Base-by-base conservation (phyloP, 1,139 yeast species). In the Debaryomyces sp. region DNA sequence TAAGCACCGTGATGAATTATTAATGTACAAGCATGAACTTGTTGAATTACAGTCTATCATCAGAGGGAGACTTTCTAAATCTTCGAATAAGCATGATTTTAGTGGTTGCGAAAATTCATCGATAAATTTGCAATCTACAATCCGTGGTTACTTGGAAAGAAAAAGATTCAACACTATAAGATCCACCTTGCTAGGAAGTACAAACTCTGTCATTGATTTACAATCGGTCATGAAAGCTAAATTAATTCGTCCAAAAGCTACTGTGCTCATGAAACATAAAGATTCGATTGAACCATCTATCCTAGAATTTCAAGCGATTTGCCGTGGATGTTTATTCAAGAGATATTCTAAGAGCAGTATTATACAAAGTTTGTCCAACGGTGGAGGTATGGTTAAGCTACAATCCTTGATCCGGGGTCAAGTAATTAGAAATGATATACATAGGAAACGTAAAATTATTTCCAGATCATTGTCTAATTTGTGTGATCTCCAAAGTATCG, bases 401-500 rank as follows among this genome's bases (percentile, higher is more conserved):
- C 80, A 75, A 54, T 58, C 78, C 0, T 49, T 71, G 3, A 60
- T 70, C n/a, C 59, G 79, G 35, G 75, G 70, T 22, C 61, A 59
- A 24, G 54, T 45, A 1, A 54, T 62, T 2, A 63, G 77, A 50
- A 52, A 57, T 9, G 54, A 56, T 1, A 58, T 66, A 10, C 52
- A 58, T 38, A 35, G 49, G n/a, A 55, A 53, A 17, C 62, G 64
- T 17, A 48, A 55, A 9, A 50, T 48, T 0, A 53, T 71, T 5
- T 43, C 53, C 24, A 54, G 54, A 15, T 51, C 51, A 10, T 48
- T 50, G 26, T 42, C 45, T 1, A 37, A 52, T 1, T 49, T 73
- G 6, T 52, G 54, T 33, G 80, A 75, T 24, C 61, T 83, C 2
- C 89, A 84, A 58, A 70, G 82, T 35, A 70, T 79, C 50, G 71